Base-by-base conservation (phyloP, 1,284 basidiomycete species). In the Rhizoctonia solani region DNA sequence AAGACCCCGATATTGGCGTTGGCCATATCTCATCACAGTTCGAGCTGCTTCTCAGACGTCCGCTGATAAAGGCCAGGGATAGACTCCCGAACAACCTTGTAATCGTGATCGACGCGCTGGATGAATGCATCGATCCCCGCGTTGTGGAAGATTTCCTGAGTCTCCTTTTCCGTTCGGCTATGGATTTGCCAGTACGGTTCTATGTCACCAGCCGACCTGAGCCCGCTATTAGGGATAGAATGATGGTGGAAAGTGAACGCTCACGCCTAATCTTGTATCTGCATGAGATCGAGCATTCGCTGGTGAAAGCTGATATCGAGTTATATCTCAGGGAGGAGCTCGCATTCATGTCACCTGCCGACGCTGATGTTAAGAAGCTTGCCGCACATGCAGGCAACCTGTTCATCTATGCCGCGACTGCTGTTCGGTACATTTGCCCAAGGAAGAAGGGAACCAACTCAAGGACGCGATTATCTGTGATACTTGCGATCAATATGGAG, bases 261-360 rank as follows among this genome's bases (percentile, higher is more conserved):
- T 44, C 39, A 5, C 54, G 54, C 2, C 27, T 37, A 5, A 21
- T 55, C 3, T 23, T 39, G 6, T 25, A 55, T 25, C 54, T 69
- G 21, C 68, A 69, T 37, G 54, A 69, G 47, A 66, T 69, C 32
- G 69, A 69, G 25, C 25, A 29, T 11, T 69, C 66, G 19, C 42
- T 69, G 3, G 66, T 65, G 9, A 29, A 67, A 21, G 42, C 47
- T 0, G 69, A 69, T 23, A 69, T 69, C 55, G 29, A 30, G 29
- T 30, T 42, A n/a, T 58, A 46, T 34, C 27, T 58, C 2, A 32
- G 32, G 42, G 55, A 23, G 13, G 42, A 58, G 30, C 55, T 58
- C 27, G 8, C 19, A 3, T 39, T 37, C 2, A 14, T 47, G 4
- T 6, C 25, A 9, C 23, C 21, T 1, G 3, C 42, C 8, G 25